Conservation (phyloP, 176 grass and related monocot species). For the Cenchrus americanus region DNA sequence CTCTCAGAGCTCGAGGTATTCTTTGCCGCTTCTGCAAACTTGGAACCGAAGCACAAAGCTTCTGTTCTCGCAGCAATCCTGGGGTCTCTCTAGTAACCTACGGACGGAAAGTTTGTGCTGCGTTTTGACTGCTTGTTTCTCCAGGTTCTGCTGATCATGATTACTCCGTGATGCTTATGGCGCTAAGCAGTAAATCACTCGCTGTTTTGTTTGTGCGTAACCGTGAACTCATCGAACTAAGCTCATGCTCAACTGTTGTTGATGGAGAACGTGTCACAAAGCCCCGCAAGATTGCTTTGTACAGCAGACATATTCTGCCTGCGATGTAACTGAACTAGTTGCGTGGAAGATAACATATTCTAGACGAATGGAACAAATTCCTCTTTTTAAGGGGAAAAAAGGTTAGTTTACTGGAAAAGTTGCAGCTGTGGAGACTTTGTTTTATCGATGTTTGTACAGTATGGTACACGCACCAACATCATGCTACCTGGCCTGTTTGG, state of each 20-base stretch:
- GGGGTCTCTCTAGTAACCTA: constrained; percentile 39
- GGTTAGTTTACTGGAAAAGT: constrained; percentile 34
- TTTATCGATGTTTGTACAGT: constrained; percentile 36
- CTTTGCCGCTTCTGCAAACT: constrained; percentile 53
- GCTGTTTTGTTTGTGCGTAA: constrained; percentile 5
- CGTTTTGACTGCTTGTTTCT: constrained; percentile 45
- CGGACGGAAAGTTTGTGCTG: constrained; percentile 47
- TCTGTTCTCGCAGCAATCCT: constrained; percentile 39
- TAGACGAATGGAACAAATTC: constrained; percentile 40
- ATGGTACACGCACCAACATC: constrained; percentile 38
- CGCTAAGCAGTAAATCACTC: constrained; percentile 29
- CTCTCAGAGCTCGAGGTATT: constrained; percentile 62
- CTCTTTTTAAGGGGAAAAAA: neutral
- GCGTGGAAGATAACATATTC: constrained; percentile 45
- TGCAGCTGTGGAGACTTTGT: constrained; percentile 30
- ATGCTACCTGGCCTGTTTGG: constrained; percentile 20
- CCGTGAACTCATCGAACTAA: neutral
- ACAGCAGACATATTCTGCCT: constrained; percentile 21
- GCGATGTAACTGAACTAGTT: constrained; percentile 46
- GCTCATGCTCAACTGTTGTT: neutral
- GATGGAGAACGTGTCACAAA: constrained; percentile 23
- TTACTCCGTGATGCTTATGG: constrained; percentile 35
- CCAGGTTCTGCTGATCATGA: constrained; percentile 39
- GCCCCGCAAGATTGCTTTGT: neutral
- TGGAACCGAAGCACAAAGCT: constrained; percentile 57